Base-by-base conservation (phyloP, 768 basidiomycete species). In the Rhodotorula babjevae region DNA sequence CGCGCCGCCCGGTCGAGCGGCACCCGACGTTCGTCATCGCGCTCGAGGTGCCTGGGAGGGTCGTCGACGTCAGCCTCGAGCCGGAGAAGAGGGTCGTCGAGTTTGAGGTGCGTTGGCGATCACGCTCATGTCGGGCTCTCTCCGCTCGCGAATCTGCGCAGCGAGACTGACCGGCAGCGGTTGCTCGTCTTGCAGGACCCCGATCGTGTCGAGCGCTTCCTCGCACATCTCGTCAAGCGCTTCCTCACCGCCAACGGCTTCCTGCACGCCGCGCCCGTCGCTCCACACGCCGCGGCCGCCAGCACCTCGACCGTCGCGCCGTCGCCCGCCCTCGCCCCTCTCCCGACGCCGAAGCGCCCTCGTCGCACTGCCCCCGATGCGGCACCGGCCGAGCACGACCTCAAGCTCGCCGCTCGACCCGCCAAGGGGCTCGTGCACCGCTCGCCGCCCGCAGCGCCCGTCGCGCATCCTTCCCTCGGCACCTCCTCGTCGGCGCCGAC, bases 21-120 rank as follows among this genome's bases (percentile, higher is more conserved):
- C 87, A 86, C 79, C 88, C 93, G 10, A 87, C 93, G 71, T 97
- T 90, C 79, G 89, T 93, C 59, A 82, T 98, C 60, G 88, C 91
- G 78, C 78, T 98, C 69, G 84, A 82, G 16, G 81, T 93, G 29
- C 87, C 91, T 57, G 82, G 87, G 6, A 81, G 83, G 36, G 83
- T 87, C 40, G 83, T 96, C 16, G 92, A 96, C 78, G 89, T 90
- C 67, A 87, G 87, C 70, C 78, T 93, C 42, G 92, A 91, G 74
- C 91, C 93, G n/a, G 83, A 86, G 27, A 94, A 93, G 82, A 82
- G 83, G 9, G 78, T 82, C 11, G 83, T 93, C 46, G 85, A 88
- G 67, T 83, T 94, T 59, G 84, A 86, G 81, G 93, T 92, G 79
- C 75, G 83, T 31, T 8, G 5, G 36, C 27, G 7, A 25, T 55